Evolutionary conservation across 345 rosid species (phyloP), one percentile per base, ranked within the genome.

Genomic region (Salix brachista): DNA sequence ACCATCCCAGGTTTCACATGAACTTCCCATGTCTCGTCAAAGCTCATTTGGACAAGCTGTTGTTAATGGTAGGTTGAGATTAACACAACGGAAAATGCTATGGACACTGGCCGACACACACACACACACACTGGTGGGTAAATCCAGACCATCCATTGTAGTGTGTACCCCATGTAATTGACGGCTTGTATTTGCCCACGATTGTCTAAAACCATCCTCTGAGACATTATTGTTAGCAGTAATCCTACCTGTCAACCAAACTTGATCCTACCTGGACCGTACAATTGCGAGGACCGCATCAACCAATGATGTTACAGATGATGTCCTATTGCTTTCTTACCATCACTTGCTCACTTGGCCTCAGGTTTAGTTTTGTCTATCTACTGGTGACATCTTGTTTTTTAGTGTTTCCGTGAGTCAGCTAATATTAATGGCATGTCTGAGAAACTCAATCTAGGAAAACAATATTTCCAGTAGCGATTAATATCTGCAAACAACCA

Each of bases 1-100:
- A 41, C 41, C 81, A 4, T 84, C 89, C 25, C 67, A 42, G 48
- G 79, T 80, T 70, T 82, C 90, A 14, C 97, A 92, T 74, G 97
- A 85, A 74, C 76, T 78, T 58, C 87, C 86, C 37, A 83, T 81
- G 37, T 77, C 94, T 62, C 88, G 86, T 16, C 86, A 89, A 28
- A 89, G 98, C 87, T 81, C 97, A 12, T 92, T 77, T 61, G 89
- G 90, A 36, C 98, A 94, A 79, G 97, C 98, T 34, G 86, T 91
- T 73, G 67, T 94, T 17, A 94, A 94, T 75, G 98, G 97, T 94
- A 77, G 78, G 87, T 75, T 44, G 37, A 48, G 36, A 42, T 6
- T 5, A 46, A 42, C 28, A 32, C 44, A 28, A 19, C 39, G 37
- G 25, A 17, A 65, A 65, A 26, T 65, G 42, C 36, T 34, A 17